These are phyloP conservation scores for Russula sp. DNA, from an alignment of 768 basidiomycete species.

Conservation along the genomic window DNA sequence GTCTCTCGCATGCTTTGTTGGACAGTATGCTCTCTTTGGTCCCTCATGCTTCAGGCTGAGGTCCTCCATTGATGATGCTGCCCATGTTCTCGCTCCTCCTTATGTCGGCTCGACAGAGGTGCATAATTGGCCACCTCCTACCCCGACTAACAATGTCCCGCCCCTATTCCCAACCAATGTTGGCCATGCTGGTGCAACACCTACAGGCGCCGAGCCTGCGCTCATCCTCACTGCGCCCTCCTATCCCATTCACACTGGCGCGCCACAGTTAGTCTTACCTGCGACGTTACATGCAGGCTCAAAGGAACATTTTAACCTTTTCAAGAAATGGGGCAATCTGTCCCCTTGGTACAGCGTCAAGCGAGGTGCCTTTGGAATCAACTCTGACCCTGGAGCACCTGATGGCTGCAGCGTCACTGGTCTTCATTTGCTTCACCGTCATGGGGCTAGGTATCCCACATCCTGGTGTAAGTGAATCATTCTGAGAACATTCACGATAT, in stretches of 20 bases:
- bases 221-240: constrained; percentile 69
- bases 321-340: constrained; percentile 80
- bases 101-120: constrained; percentile 69
- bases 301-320: constrained; percentile 54
- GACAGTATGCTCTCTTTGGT: constrained; percentile 23
- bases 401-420: constrained; percentile 68
- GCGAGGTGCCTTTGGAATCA: constrained; percentile 62
- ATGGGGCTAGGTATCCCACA: constrained; percentile 73
- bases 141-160: constrained; percentile 70
- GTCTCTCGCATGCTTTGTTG: constrained; percentile 19
- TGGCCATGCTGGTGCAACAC: constrained; percentile 73
- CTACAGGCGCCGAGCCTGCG: constrained; percentile 75
- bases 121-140: constrained; percentile 67
- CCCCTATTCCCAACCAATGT: constrained; percentile 74
- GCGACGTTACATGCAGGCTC: constrained; percentile 33
- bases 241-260: constrained; percentile 75
- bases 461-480: constrained; percentile 49
- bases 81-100: constrained; percentile 50
- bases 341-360: constrained; percentile 83
- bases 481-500: neutral
- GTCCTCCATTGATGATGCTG: neutral
- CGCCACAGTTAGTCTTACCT: constrained; percentile 61
- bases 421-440: constrained; percentile 75
- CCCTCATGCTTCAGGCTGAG: constrained; percentile 8
- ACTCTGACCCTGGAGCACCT: constrained; percentile 68